Base-by-base conservation (phyloP, 2,329 filamentous ascomycete species). In the Fragosphaeria purpurea region DNA sequence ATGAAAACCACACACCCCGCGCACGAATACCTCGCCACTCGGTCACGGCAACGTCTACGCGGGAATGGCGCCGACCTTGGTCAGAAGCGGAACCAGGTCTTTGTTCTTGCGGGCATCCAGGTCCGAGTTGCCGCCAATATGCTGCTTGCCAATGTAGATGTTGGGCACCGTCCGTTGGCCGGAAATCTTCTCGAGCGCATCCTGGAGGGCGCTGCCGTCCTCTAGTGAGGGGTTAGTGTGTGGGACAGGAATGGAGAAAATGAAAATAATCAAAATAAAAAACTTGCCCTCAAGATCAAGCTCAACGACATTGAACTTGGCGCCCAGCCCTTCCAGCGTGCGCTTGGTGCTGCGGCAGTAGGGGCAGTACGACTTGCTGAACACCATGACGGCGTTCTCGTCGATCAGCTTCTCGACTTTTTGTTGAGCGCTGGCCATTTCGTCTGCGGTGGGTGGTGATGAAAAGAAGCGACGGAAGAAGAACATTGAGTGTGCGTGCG, bases 111-210 rank as follows among this genome's bases (percentile, higher is more conserved):
- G 60, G 1, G 71, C 75, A 71, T 90, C 84, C 57, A 94, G 68
- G 60, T 93, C 91, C 31, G 88, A 95, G 80, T 97, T 97, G 59
- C 93, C 93, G 56, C 93, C 93, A 66, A 98, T 94, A 71, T 96
- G 91, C 74, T 94, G 74, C 73, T 89, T 73, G 60, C 72, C 73
- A 70, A 98, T 97, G 76, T 86, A 97, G 73, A 95, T 86, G 75
- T 97, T 97, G 62, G 93, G 93, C 6, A 98, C 93, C 61, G 87
- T 91, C 62, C 82, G 77, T 77, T 98, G 93, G 67, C 79, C 76
- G 51, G 82, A 88, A 61, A 97, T 79, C 57, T 91, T 78, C 59
- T 79, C 68, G 54, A 98, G 86, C 32, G 89, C 88, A 57, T 81
- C 75, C 75, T 98, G 93, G 63, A 98, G 80, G 10, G 75, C 89